Percentiles rank a stretch among this genome's conserved stretches.
Evolutionary conservation across 2,329 filamentous ascomycete genomes (phyloP).

Genomic region (Aspergillus caelatus): DNA sequence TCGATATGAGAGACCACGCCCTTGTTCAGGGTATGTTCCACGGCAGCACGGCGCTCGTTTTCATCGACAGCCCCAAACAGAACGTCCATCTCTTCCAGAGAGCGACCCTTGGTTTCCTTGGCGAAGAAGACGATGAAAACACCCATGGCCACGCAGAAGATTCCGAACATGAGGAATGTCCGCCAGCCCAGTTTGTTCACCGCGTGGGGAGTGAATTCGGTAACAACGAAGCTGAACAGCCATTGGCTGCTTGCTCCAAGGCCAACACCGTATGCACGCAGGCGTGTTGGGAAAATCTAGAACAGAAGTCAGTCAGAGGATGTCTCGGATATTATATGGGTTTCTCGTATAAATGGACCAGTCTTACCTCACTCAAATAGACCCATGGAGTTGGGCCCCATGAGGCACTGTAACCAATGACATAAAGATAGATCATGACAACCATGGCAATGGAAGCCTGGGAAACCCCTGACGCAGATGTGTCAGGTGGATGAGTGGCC

Average conservation of each 20-base stretch:
- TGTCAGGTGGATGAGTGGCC: constrained; percentile 36
- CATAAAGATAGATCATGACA: constrained; percentile 56
- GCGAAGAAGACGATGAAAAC: constrained; percentile 40
- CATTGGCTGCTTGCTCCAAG: constrained; percentile 43
- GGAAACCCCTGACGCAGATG: constrained; percentile 30
- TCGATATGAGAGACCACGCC: constrained; percentile 26
- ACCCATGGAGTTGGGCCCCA: constrained; percentile 39
- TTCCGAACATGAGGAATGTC: constrained; percentile 47
- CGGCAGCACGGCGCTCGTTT: constrained; percentile 25
- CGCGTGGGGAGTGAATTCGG: constrained; percentile 44
- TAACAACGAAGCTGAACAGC: constrained; percentile 48
- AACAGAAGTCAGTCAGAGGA: not conserved
- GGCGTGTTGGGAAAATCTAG: constrained; percentile 43
- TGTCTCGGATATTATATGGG: not conserved
- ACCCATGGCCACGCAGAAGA: constrained; percentile 42
- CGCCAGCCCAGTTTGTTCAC: constrained; percentile 43
- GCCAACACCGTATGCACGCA: constrained; percentile 45
- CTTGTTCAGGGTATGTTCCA: constrained; percentile 32
- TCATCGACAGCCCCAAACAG: constrained; percentile 33
- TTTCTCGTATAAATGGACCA: not conserved
- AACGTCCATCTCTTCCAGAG: constrained; percentile 45
- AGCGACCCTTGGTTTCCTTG: constrained; percentile 43
- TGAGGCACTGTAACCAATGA: constrained; percentile 30
- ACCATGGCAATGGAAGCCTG: constrained; percentile 40
- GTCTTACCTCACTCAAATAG: constrained; percentile 35